Percentiles rank a stretch among this genome's conserved stretches.
phyloP scores from a whole-genome alignment of 2,329 filamentous ascomycete species.

The Calonectria pteridis region DNA sequence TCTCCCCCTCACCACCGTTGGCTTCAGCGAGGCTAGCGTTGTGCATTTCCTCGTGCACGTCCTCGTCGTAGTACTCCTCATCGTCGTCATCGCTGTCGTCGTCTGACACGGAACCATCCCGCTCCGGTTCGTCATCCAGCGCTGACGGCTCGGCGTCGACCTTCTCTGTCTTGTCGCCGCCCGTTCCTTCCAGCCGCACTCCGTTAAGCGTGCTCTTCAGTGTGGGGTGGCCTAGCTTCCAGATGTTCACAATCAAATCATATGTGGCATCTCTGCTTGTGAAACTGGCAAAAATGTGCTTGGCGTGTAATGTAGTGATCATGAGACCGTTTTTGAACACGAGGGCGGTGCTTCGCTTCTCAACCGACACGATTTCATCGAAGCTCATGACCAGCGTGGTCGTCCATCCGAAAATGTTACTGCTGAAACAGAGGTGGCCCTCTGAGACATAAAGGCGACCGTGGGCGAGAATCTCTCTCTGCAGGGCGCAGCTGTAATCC shows the following conservation, averaged over 20 bases:
- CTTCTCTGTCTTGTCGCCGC: conserved; percentile 93
- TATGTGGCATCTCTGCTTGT: conserved; percentile 96
- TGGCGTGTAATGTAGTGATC: conserved; percentile 94
- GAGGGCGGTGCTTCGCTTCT: conserved; percentile 95
- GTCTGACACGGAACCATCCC: conserved; percentile 69
- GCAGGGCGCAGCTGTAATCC: conserved; percentile 96
- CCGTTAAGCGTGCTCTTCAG: conserved; percentile 93
- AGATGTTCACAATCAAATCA: conserved; percentile 96
- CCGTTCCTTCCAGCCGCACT: conserved; percentile 82
- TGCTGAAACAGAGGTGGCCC: conserved; percentile 97
- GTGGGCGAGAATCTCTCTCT: conserved; percentile 94
- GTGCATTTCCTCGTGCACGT: conserved; percentile 84
- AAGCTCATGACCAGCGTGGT: conserved; percentile 98
- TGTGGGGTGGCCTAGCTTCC: conserved; percentile 95
- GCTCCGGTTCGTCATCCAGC: conserved; percentile 56
- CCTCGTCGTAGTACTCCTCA: conserved; percentile 73
- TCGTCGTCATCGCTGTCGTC: conserved; percentile 75
- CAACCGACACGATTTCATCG: conserved; percentile 95
- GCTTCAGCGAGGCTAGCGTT: conserved; percentile 72
- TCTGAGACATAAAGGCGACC: conserved; percentile 96
- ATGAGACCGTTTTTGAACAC: conserved; percentile 98
- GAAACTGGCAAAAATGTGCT: conserved; percentile 96
- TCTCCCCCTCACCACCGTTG: conserved; percentile 59
- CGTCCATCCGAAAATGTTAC: conserved; percentile 98
- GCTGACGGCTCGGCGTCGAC: conserved; percentile 64